A percentile compares a stretch with the other conserved stretches of the same genome.
Conservation (phyloP, 1,284 basidiomycete species). For the Leccinum huronense region DNA sequence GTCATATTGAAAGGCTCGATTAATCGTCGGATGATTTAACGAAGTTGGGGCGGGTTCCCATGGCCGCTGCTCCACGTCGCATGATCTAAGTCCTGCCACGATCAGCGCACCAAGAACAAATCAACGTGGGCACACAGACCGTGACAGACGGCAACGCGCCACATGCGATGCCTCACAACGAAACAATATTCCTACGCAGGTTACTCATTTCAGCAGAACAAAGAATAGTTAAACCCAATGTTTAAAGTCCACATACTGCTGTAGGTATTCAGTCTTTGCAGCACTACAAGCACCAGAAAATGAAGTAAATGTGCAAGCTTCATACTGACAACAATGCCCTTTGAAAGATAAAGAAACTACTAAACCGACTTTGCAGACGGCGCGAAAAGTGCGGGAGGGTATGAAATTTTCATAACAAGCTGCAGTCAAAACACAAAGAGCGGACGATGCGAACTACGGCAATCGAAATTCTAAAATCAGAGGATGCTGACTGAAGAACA, state of each 20-base stretch:
- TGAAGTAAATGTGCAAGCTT: not conserved
- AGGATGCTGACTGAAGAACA: conserved; percentile 33
- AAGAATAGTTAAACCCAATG: not conserved
- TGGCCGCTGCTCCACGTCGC: not conserved
- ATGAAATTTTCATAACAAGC: conserved; percentile 6
- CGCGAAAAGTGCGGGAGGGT: conserved; percentile 19
- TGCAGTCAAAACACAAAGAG: conserved; percentile 21
- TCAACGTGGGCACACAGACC: not conserved
- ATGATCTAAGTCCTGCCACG: not conserved
- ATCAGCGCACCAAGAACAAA: not conserved
- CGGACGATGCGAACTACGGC: conserved; percentile 8
- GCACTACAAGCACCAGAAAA: not conserved
- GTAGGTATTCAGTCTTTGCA: not conserved
- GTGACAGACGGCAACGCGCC: not conserved
- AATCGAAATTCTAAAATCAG: conserved; percentile 28
- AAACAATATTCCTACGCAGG: not conserved
- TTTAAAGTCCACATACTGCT: not conserved
- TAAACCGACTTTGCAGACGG: not conserved
- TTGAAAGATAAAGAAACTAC: not conserved
- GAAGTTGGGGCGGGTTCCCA: not conserved
- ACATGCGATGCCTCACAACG: not conserved
- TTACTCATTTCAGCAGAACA: too few species aligned
- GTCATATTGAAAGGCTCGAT: not conserved
- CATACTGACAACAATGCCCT: not conserved
- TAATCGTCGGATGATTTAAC: not conserved